Conservation (phyloP, 192 early-diverging fungal species). For the Gonapodya sp. region DNA sequence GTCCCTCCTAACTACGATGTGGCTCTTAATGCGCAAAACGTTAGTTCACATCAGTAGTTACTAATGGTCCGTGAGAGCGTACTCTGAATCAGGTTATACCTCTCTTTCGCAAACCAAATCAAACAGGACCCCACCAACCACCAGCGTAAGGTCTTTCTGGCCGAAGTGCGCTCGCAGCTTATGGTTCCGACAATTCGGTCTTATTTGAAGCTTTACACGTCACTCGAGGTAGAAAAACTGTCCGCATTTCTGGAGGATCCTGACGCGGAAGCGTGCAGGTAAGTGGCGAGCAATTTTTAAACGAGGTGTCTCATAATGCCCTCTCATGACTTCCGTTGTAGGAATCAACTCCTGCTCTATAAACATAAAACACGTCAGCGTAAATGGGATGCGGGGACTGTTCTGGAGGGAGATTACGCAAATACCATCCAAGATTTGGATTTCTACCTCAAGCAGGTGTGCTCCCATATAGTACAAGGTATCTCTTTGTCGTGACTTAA, state of each 20-base stretch:
- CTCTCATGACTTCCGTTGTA: neutral
- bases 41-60: no score
- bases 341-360: slow-evolving; percentile 77
- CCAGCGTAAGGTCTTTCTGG: slow-evolving; percentile 78
- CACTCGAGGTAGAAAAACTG: slow-evolving; percentile 79
- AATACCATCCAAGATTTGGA: slow-evolving; percentile 72
- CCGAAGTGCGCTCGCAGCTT: slow-evolving; percentile 77
- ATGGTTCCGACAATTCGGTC: slow-evolving; percentile 79
- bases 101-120: neutral
- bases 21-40: slow-evolving; percentile 26
- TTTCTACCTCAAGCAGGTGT: slow-evolving; percentile 77
- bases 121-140: slow-evolving; percentile 55
- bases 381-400: slow-evolving; percentile 68
- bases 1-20: slow-evolving; percentile 77
- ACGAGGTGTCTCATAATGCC: neutral
- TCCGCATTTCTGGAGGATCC: slow-evolving; percentile 72
- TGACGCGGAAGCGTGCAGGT: slow-evolving; percentile 67
- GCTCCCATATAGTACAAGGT: slow-evolving; percentile 3
- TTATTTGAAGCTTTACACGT: slow-evolving; percentile 93
- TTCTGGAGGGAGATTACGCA: slow-evolving; percentile 75
- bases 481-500: slow-evolving; percentile 5
- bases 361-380: slow-evolving; percentile 90
- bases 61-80: no score
- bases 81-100: neutral
- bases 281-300: neutral